Evolutionary conservation across 2,329 filamentous ascomycete species (phyloP).

Genomic region (Diaporthe ampelina): DNA sequence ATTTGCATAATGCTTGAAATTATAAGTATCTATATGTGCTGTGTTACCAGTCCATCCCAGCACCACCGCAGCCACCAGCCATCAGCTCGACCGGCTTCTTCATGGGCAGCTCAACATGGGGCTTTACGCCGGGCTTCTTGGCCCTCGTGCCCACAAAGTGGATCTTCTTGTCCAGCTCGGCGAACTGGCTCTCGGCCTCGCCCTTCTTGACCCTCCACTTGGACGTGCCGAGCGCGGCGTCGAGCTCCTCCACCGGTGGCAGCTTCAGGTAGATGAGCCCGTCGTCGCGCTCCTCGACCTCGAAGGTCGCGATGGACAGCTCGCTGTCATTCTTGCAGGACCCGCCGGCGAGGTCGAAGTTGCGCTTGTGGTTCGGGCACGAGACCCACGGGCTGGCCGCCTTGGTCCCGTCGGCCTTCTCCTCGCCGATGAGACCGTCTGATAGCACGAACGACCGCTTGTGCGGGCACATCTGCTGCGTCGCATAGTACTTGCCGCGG

Average conservation of each 20-base stretch:
- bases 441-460: constrained; percentile 91
- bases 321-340: constrained; percentile 80
- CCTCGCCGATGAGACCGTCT: constrained; percentile 85
- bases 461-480: constrained; percentile 96
- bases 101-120: constrained; percentile 51
- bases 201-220: constrained; percentile 84
- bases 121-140: constrained; percentile 58
- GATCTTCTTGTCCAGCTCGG: constrained; percentile 63
- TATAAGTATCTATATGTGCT: neutral
- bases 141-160: constrained; percentile 59
- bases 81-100: constrained; percentile 55
- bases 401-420: constrained; percentile 47
- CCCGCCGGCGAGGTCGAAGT: constrained; percentile 82
- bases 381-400: constrained; percentile 78
- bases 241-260: constrained; percentile 84
- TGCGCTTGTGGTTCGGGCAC: constrained; percentile 91
- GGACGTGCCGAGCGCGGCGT: constrained; percentile 81
- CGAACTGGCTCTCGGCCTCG: constrained; percentile 64
- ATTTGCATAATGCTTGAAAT: neutral
- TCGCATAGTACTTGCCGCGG: constrained; percentile 83
- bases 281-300: constrained; percentile 78
- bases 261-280: constrained; percentile 85
- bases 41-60: constrained; percentile 62
- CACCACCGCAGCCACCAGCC: constrained; percentile 58
- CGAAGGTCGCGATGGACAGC: constrained; percentile 87